Percentiles rank a stretch among this genome's conserved stretches.
These are phyloP conservation scores for Karstenula rhodostoma DNA, from an alignment of 2,329 filamentous ascomycete species.

Conservation along the genomic window DNA sequence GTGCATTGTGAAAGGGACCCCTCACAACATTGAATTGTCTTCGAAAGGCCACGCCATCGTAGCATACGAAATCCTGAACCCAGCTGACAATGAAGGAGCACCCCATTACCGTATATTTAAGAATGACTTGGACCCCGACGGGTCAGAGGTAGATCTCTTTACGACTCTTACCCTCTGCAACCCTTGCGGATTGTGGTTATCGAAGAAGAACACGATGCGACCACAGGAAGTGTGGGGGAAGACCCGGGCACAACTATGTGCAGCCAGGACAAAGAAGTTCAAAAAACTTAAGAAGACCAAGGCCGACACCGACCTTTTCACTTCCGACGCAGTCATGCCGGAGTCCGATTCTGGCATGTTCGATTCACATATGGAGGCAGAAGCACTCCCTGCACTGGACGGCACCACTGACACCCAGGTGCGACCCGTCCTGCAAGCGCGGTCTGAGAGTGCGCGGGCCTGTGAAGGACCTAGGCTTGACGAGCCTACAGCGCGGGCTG, in stretches of 20 bases:
- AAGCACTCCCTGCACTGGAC: slow-evolving; percentile 17
- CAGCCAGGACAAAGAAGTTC: slow-evolving; percentile 52
- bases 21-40: slow-evolving; percentile 74
- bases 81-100: slow-evolving; percentile 66
- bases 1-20: slow-evolving; percentile 75
- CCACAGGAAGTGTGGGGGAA: slow-evolving; percentile 80
- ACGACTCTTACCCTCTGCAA: slow-evolving; percentile 85
- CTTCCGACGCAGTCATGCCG: slow-evolving; percentile 41
- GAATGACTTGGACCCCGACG: slow-evolving; percentile 72
- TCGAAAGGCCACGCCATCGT: slow-evolving; percentile 75
- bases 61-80: slow-evolving; percentile 42
- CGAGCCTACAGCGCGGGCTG: slow-evolving; percentile 39
- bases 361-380: slow-evolving; percentile 21
- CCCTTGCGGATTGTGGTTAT: slow-evolving; percentile 94
- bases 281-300: slow-evolving; percentile 52
- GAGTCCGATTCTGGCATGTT: slow-evolving; percentile 38
- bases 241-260: slow-evolving; percentile 48
- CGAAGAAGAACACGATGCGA: slow-evolving; percentile 84
- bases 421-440: slow-evolving; percentile 22
- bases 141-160: slow-evolving; percentile 68
- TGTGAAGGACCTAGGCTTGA: slow-evolving; percentile 20
- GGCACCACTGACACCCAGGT: slow-evolving; percentile 22
- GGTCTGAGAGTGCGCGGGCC: slow-evolving; percentile 20
- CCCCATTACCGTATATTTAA: slow-evolving; percentile 78
- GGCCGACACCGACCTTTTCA: slow-evolving; percentile 57